Base-by-base conservation (phyloP, 176 grass and related monocot genomes). In the Thinopyrum elongatum region DNA sequence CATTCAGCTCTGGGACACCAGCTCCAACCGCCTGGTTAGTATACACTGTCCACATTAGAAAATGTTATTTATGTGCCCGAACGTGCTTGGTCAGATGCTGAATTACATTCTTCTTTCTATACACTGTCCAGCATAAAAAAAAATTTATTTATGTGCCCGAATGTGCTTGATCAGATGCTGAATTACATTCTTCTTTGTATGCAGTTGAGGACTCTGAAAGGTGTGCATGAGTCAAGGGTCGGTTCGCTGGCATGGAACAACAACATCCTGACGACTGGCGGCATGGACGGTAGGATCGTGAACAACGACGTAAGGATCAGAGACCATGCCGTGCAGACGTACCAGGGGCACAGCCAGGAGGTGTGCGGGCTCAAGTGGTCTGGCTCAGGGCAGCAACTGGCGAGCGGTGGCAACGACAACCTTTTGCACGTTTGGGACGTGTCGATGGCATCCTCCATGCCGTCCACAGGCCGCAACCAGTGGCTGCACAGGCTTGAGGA, bases 221-320 rank as follows among this genome's bases (percentile, higher is more conserved):
- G 89, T 9, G 82, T 85, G 36, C 92, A 89, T 6, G 84, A 87
- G 41, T 81, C 89, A 55, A 87, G 92, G 38, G 89, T 94, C 27
- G 89, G 92, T n/a, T 92, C 92, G 8, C 82, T 94, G 17, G 81
- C 92, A 76, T 94, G 89, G 92, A 94, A 92, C 78, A 92, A 89
- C 66, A 92, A 74, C 87, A 90, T 92, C 26, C 65, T 94, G 8
- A 90, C 81, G 1, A 94, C 92, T 0, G 92, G 92, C 4, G 39
- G 92, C 28, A 91, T 91, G 92, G 89, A 89, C 4, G 92, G 92
- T 47, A 89, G 65, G 72, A 91, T 94, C 16, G 77, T 94, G 53
- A 94, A 94, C 84, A 91, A 94, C 25, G 92, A 94, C 4, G 92
- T 91, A 3, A 87, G 92, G 64, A 86, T 87, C 14, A 91, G 89